These are phyloP conservation scores for Leptographium flavum DNA, from an alignment of 2,329 filamentous ascomycete species.

Conservation along the genomic window DNA sequence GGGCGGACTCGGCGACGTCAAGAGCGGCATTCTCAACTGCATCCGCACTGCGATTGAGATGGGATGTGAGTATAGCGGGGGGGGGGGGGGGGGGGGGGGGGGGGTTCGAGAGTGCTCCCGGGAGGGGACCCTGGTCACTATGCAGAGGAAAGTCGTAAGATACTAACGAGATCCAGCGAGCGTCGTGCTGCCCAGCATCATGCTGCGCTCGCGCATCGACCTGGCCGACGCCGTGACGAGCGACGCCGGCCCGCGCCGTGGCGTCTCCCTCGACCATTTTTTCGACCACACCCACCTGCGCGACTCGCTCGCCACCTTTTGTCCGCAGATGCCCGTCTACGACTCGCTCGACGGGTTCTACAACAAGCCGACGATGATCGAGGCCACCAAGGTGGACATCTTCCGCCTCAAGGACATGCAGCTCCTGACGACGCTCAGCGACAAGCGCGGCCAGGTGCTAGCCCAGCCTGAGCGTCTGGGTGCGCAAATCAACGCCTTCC, in stretches of 20 bases:
- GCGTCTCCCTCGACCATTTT: constrained; percentile 19
- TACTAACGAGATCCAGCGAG: constrained; percentile 14
- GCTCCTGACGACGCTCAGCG: neutral
- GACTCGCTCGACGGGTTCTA: constrained; percentile 20
- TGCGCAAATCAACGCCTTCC: constrained; percentile 13
- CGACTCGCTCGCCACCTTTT: constrained; percentile 15
- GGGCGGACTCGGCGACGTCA: constrained; percentile 28
- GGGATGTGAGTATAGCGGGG: constrained; percentile 21
- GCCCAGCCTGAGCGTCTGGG: constrained; percentile 11
- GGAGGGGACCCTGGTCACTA: too few relatives aligned
- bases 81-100: too few relatives aligned
- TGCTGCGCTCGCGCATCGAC: constrained; percentile 18
- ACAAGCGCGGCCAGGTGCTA: constrained; percentile 15
- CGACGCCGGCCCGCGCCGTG: constrained; percentile 15
- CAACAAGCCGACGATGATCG: constrained; percentile 17
- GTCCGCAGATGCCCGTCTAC: constrained; percentile 23
- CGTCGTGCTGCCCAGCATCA: constrained; percentile 23
- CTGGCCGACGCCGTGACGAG: constrained; percentile 13
- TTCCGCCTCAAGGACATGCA: constrained; percentile 9
- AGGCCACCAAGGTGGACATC: constrained; percentile 14
- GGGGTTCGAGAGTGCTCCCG: too few relatives aligned
- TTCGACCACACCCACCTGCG: constrained; percentile 21
- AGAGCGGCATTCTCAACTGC: constrained; percentile 30
- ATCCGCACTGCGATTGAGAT: constrained; percentile 31
- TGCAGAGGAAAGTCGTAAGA: neutral